Evolutionary conservation across 2,329 filamentous ascomycete species (phyloP), one percentile per base, ranked within the genome.

Genomic region (Ophiostoma piceae): DNA sequence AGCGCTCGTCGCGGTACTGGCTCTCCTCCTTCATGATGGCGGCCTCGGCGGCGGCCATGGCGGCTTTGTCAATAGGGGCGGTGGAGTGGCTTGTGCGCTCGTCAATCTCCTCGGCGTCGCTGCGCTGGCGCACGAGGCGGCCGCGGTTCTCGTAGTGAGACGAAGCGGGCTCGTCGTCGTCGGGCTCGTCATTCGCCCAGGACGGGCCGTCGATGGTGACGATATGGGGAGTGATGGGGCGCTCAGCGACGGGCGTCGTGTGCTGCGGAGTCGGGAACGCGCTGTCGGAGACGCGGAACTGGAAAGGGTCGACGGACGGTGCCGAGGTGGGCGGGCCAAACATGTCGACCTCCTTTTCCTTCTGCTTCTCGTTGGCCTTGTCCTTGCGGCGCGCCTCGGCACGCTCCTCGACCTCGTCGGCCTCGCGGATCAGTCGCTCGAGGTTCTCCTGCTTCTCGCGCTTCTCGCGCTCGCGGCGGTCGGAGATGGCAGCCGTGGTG

Each of bases 261-360:
- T 77, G 74, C 41, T 76, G 73, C 2, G 84, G 82, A 11, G 82
- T 83, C 67, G 79, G 77, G 71, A 85, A 85, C n/a, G 82, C 81
- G 74, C 84, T 81, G 71, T 84, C 80, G 60, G 80, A 73, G 71
- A 88, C 84, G 76, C 85, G 85, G 75, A 81, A 88, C 75, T 87
- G 82, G 76, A 88, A 88, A 22, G 86, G 85, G 77, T 89, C 84
- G 75, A 85, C 76, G 67, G 65, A 41, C 14, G 71, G 9, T 8
- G 54, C 64, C 1, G 69, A 51, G 19, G 41, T 69, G n/a, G 26
- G 26, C 16, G 47, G 29, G 6, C 16, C 43, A 16, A 39, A 51
- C 8, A 54, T 32, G 32, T 29, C 68, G 1, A 22, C n/a, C 51
- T 26, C 66, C 41, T 57, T 43, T 35, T 39, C 37, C 22, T 68